Evolutionary conservation across 2,329 filamentous ascomycete species (phyloP).

Genomic region (Trichoderma sp.): DNA sequence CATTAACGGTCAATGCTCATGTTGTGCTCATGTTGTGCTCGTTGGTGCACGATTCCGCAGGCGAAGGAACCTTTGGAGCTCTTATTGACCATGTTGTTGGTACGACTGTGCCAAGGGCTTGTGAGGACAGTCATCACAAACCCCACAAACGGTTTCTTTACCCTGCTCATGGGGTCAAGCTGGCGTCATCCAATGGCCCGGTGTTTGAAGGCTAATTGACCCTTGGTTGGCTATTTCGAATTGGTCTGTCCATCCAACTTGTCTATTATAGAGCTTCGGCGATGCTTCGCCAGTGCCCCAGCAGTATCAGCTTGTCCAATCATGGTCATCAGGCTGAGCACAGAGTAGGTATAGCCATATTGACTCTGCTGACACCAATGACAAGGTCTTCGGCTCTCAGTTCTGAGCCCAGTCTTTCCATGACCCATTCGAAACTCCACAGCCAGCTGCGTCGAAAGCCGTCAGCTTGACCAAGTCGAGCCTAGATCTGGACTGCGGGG

Average conservation of each 20-base stretch:
- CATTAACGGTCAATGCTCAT: background rate
- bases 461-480: constrained; percentile 11
- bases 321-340: background rate
- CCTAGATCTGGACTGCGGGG: constrained; percentile 20
- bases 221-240: background rate
- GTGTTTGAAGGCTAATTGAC: background rate
- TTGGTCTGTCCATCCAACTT: background rate
- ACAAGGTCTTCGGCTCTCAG: constrained; percentile 2
- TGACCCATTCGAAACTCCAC: background rate
- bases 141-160: background rate
- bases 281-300: background rate
- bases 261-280: constrained; percentile 1
- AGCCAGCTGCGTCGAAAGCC: constrained; percentile 4
- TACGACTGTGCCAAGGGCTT: background rate
- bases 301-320: background rate
- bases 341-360: background rate
- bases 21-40: background rate
- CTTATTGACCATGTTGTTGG: background rate
- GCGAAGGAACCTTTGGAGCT: background rate
- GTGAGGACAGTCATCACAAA: background rate
- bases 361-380: background rate
- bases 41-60: background rate
- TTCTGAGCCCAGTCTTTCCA: background rate
- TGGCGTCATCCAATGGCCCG: background rate
- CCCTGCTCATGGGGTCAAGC: background rate